Base-by-base conservation (phyloP, 2,329 filamentous ascomycete genomes). In the Cercospora sojina region DNA sequence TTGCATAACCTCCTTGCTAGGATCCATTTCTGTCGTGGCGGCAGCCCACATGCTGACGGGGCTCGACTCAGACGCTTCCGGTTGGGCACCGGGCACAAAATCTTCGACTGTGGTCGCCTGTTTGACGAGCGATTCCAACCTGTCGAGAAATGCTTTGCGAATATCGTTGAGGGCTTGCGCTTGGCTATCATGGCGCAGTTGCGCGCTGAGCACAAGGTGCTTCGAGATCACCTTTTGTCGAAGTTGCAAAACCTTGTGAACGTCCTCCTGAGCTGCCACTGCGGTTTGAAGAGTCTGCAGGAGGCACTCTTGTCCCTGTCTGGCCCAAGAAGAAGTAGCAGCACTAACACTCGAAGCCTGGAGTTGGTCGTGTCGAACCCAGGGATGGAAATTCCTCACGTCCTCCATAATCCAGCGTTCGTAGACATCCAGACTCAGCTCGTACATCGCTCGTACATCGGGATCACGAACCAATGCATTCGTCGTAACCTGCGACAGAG, bases 321-420 rank as follows among this genome's bases (percentile, higher is more conserved):
- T 83, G 7, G 86, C 85, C 93, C 93, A 97, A 0, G 96, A 81
- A 16, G 85, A 68, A 59, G 82, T 73, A 20, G 74, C 79, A 64
- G 81, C 78, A 5, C 77, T 57, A 1, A 76, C 80, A 18, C 83
- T 80, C 2, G 76, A 64, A 31, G 75, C 69, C 25, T 79, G 74
- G 5, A 84, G 72, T 70, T 95, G 91, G 70, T 93, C 91, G 72
- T 96, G 89, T 31, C 91, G 88, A 38, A 96, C 91, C 80, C 92
- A 97, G 0, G 93, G 93, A 0, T 89, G 94, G 75, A 96, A 97
- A 70, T 90, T 90, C 56, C 87, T 87, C 49, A 97, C 91, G 67
- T 96, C 92, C 7, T 93, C 88, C 18, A 90, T 86, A 69, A 95
- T 91, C 91, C 93, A 96, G 20, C 85, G 85, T 69, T 89, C 87